Percentiles rank a stretch among this genome's conserved stretches.
Conservation (phyloP, 371 early-diverging fungal genomes). For the Apophysomyces sp. region DNA sequence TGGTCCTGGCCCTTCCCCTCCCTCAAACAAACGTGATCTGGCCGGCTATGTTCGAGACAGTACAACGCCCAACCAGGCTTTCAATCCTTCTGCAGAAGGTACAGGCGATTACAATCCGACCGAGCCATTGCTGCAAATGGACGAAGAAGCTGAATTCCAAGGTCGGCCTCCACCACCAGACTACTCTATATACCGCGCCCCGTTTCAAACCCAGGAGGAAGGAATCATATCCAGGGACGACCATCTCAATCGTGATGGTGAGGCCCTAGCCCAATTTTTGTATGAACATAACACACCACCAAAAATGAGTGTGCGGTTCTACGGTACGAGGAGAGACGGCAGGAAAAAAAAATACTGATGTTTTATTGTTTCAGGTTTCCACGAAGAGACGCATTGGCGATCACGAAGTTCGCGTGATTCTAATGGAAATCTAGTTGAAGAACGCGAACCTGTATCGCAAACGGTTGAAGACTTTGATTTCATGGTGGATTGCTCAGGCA, state of each 20-base stretch:
- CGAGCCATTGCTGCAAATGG: constrained; percentile 4
- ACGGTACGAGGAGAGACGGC: constrained; percentile 19
- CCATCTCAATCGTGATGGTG: constrained; percentile 45
- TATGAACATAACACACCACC: constrained; percentile 42
- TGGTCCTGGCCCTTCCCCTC: constrained; percentile 5
- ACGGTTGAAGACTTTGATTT: constrained; percentile 39
- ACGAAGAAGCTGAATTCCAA: constrained; percentile 12
- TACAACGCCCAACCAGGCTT: constrained; percentile 6
- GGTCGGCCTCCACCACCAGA: constrained; percentile 43
- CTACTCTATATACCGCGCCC: constrained; percentile 38
- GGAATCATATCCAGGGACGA: constrained; percentile 33
- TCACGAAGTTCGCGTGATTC: constrained; percentile 18
- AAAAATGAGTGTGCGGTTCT: constrained; percentile 29
- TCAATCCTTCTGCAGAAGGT: not conserved
- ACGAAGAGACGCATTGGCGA: constrained; percentile 41
- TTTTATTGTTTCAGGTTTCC: constrained; percentile 26
- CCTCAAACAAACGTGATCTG: constrained; percentile 10
- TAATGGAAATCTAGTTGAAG: constrained; percentile 31
- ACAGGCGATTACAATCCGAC: constrained; percentile 10
- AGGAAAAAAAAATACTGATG: not conserved
- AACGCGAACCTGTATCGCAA: constrained; percentile 20
- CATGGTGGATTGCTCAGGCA: constrained; percentile 25
- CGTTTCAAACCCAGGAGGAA: constrained; percentile 9
- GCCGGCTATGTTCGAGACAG: constrained; percentile 17
- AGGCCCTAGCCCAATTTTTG: constrained; percentile 44